Conservation (phyloP, 495 filamentous ascomycete species). For the Hypoxylon crocopeplum region DNA sequence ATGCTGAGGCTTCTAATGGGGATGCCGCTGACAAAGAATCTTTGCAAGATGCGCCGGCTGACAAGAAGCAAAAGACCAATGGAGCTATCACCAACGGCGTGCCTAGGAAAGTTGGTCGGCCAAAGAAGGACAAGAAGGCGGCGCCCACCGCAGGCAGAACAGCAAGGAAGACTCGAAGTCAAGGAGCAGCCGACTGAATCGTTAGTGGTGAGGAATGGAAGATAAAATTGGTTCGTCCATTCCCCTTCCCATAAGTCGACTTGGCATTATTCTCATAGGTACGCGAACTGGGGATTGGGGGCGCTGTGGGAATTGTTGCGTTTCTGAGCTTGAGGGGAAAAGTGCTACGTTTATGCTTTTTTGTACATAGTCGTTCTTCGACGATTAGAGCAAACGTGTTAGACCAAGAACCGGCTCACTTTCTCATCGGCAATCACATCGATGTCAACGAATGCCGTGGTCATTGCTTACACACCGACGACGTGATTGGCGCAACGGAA, state of each 20-base stretch:
- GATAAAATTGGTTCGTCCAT: slow-evolving; percentile 14
- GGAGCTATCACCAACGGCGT: slow-evolving; percentile 32
- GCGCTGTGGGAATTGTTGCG: slow-evolving; percentile 10
- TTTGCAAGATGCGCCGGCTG: slow-evolving; percentile 23
- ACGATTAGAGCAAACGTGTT: slow-evolving; percentile 3
- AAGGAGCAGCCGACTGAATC: slow-evolving; percentile 46
- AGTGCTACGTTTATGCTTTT: slow-evolving; percentile 5
- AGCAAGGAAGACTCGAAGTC: slow-evolving; percentile 52
- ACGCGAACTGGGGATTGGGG: background rate
- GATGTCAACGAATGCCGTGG: background rate
- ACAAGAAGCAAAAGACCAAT: slow-evolving; percentile 48
- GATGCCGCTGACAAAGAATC: slow-evolving; percentile 14
- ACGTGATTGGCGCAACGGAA: no score
- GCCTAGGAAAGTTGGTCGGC: slow-evolving; percentile 45
- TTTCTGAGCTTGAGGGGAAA: background rate
- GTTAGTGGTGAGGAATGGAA: background rate
- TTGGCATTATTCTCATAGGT: slow-evolving; percentile 1
- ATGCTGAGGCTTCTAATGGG: slow-evolving; percentile 29
- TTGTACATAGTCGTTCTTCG: slow-evolving; percentile 19
- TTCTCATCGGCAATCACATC: background rate
- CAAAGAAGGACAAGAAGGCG: slow-evolving; percentile 47
- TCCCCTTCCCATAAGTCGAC: slow-evolving; percentile 7
- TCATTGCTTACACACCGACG: no score
- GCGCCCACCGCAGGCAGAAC: slow-evolving; percentile 46
- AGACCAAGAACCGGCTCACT: no score